Conservation (phyloP, 1,139 yeast genomes). For the Pichia sp. region DNA sequence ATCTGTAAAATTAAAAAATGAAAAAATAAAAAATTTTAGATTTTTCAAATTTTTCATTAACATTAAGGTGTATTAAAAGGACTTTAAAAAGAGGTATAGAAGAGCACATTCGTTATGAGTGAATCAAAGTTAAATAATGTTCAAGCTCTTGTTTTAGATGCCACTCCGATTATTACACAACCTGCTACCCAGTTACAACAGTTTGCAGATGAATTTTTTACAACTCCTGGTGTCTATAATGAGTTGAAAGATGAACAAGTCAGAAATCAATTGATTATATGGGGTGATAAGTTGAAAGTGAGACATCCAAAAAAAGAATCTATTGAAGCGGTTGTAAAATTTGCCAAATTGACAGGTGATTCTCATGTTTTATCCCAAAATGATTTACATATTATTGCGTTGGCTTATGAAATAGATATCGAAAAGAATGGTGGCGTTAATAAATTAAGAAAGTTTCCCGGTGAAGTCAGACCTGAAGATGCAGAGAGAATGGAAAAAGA, state of each 20-base stretch:
- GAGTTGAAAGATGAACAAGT: constrained; percentile 87
- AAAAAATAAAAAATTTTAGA: not conserved
- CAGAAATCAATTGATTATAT: constrained; percentile 62
- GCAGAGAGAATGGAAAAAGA: constrained; percentile 13
- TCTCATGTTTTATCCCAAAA: constrained; percentile 78
- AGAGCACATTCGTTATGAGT: too few species aligned
- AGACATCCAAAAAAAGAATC: constrained; percentile 70
- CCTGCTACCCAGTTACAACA: constrained; percentile 67
- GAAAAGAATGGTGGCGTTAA: constrained; percentile 62
- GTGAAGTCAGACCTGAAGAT: constrained; percentile 35
- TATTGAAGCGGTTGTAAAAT: constrained; percentile 58
- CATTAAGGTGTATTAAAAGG: too few species aligned
- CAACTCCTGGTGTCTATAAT: constrained; percentile 84
- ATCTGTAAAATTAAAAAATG: not conserved
- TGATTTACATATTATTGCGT: constrained; percentile 87
- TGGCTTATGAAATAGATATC: constrained; percentile 78
- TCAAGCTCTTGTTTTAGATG: constrained; percentile 70
- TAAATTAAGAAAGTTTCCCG: constrained; percentile 66
- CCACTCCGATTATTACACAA: constrained; percentile 88
- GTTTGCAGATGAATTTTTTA: constrained; percentile 61
- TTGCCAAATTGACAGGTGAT: constrained; percentile 90
- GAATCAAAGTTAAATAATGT: constrained; percentile 24
- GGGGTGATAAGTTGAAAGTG: constrained; percentile 60
- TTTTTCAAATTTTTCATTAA: not conserved
- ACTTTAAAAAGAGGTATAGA: too few species aligned